phyloP scores from a whole-genome alignment of 2,329 filamentous ascomycete genomes.

The Fusarium sp. region DNA sequence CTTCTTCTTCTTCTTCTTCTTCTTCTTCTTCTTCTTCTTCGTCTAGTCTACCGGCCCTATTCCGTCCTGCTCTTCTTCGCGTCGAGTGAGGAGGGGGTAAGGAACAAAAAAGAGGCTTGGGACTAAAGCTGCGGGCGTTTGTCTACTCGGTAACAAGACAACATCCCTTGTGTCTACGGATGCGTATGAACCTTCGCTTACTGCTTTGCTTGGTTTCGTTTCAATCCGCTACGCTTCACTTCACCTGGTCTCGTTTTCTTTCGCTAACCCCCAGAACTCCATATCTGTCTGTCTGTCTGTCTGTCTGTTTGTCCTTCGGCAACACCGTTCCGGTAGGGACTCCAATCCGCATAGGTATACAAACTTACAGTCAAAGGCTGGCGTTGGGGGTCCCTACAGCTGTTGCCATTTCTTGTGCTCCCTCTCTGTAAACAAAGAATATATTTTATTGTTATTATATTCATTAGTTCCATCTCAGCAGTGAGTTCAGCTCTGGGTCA shows the following conservation, averaged over 20 bases:
- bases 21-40: not conserved
- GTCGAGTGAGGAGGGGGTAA: not conserved
- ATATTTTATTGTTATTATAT: too few species aligned
- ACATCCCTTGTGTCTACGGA: too few species aligned
- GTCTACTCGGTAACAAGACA: too few species aligned
- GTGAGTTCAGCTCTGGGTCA: conserved; percentile 10
- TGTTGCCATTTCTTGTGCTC: not conserved
- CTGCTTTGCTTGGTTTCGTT: not conserved
- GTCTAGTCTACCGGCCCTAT: not conserved
- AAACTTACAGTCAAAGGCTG: not conserved
- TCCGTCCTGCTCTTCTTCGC: not conserved
- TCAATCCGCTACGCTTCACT: too few species aligned
- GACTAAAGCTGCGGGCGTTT: too few species aligned
- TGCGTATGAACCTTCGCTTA: conserved; percentile 4
- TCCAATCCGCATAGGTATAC: too few species aligned
- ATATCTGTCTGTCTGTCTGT: not conserved
- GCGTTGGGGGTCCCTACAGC: too few species aligned
- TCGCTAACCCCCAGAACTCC: too few species aligned
- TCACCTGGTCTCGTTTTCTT: too few species aligned
- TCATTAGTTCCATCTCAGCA: too few species aligned
- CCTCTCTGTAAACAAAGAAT: not conserved
- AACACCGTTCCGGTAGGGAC: conserved; percentile 31
- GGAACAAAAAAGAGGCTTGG: too few species aligned
- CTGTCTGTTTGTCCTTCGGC: conserved; percentile 24
- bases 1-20: not conserved